A percentile compares a stretch with the other conserved stretches of the same genome.
These are phyloP conservation scores for Sistotremastrum suecicum DNA, from an alignment of 768 basidiomycete species.

Conservation along the genomic window DNA sequence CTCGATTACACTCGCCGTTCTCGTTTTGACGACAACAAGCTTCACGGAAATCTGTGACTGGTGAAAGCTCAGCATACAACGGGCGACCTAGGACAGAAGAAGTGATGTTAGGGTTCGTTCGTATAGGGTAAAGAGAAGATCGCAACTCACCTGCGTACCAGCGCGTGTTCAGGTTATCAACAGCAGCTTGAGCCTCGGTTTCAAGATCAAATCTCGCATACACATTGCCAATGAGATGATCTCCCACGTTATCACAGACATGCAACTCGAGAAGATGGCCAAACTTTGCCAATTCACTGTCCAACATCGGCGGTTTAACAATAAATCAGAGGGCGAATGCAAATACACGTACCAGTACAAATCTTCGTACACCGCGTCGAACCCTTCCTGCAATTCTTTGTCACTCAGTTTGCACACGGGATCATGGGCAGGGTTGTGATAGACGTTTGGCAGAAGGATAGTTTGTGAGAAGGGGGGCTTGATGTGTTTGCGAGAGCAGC, in stretches of 20 bases:
- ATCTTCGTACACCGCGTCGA: constrained; percentile 91
- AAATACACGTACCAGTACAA: constrained; percentile 48
- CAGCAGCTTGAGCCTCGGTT: constrained; percentile 87
- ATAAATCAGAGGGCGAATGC: constrained; percentile 1
- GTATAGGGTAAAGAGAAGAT: neutral
- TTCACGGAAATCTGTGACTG: constrained; percentile 97
- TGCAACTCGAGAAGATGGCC: constrained; percentile 93
- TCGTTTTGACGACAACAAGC: constrained; percentile 99
- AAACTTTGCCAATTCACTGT: constrained; percentile 75
- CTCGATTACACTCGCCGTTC: constrained; percentile 94
- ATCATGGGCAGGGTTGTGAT: constrained; percentile 94
- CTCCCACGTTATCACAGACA: constrained; percentile 99
- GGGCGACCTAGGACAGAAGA: constrained; percentile 53
- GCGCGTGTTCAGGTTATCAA: constrained; percentile 84
- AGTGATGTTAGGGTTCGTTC: constrained; percentile 3
- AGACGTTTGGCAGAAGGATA: constrained; percentile 91
- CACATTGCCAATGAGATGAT: constrained; percentile 94
- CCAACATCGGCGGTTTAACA: neutral
- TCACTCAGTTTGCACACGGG: constrained; percentile 79
- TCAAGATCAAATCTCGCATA: constrained; percentile 99
- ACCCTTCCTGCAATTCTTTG: constrained; percentile 81
- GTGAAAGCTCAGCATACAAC: constrained; percentile 91
- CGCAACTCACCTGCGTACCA: constrained; percentile 85
- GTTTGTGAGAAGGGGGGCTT: constrained; percentile 96
- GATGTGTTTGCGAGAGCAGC: constrained; percentile 97